These are phyloP conservation scores for Eutrema heterophyllum DNA, from an alignment of 345 rosid genomes.

Conservation along the genomic window DNA sequence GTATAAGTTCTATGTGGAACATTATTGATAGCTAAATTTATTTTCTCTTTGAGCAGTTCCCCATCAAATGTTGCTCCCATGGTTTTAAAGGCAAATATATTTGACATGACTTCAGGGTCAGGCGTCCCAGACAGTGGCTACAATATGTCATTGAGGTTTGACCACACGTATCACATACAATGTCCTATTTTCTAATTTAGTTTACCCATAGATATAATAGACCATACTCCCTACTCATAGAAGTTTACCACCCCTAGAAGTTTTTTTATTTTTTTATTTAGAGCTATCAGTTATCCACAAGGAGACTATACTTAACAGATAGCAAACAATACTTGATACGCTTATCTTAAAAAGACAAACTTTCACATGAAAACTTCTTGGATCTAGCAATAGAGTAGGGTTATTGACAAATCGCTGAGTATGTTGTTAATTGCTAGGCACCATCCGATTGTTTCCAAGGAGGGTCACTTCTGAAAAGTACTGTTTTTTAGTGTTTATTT, in stretches of 20 bases:
- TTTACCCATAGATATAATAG: neutral
- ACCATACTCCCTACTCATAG: neutral
- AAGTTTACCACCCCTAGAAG: neutral
- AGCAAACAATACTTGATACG: neutral
- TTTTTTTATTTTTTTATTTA: neutral
- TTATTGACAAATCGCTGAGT: neutral
- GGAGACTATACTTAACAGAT: neutral
- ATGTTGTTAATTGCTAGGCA: neutral
- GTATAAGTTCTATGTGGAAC: conserved; percentile 5
- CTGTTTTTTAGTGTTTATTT: neutral
- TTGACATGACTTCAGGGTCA: conserved; percentile 53
- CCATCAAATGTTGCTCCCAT: conserved; percentile 65
- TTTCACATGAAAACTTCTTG: neutral
- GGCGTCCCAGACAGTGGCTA: conserved; percentile 40
- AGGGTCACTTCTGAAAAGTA: neutral
- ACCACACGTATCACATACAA: conserved; percentile 6
- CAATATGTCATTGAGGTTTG: conserved; percentile 59
- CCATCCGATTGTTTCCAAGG: conserved; percentile 2
- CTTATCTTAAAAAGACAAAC: neutral
- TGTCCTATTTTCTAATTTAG: neutral
- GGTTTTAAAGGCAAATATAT: conserved; percentile 54
- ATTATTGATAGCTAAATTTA: neutral
- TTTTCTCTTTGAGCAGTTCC: conserved; percentile 44
- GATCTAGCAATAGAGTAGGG: neutral
- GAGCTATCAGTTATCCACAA: neutral